Percentiles rank a stretch among this genome's conserved stretches.
These are phyloP conservation scores for Penicillium sp. DNA, from an alignment of 2,329 filamentous ascomycete species.

Conservation along the genomic window DNA sequence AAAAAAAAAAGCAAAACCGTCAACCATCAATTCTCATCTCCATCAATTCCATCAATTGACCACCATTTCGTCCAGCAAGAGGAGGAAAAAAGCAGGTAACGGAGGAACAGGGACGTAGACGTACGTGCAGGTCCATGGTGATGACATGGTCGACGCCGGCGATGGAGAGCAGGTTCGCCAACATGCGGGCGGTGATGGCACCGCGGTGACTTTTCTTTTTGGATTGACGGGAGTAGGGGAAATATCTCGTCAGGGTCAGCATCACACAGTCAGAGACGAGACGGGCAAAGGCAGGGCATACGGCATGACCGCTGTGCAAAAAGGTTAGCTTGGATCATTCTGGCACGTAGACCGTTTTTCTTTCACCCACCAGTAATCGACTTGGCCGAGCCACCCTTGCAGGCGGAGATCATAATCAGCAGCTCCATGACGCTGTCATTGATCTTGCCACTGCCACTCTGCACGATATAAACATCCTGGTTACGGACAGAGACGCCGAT, in stretches of 20 bases:
- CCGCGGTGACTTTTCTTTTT: slow-evolving; percentile 99
- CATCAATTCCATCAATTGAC: not conserved
- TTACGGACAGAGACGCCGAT: slow-evolving; percentile 79
- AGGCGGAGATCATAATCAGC: slow-evolving; percentile 98
- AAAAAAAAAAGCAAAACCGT: slow-evolving; percentile 11
- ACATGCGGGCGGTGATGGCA: slow-evolving; percentile 94
- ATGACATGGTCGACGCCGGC: slow-evolving; percentile 97
- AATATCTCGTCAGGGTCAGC: slow-evolving; percentile 65
- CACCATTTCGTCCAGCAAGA: not conserved
- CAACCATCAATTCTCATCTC: slow-evolving; percentile 25
- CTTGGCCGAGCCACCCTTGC: slow-evolving; percentile 95
- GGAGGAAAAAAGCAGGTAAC: not conserved
- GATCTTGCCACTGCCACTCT: slow-evolving; percentile 93
- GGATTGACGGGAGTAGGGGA: slow-evolving; percentile 98
- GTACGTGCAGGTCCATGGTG: slow-evolving; percentile 88
- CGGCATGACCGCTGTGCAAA: slow-evolving; percentile 50
- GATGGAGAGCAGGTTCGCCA: slow-evolving; percentile 90
- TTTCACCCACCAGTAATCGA: slow-evolving; percentile 81
- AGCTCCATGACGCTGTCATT: slow-evolving; percentile 99
- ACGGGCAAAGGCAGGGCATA: slow-evolving; percentile 39
- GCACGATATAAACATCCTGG: slow-evolving; percentile 98
- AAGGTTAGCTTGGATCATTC: slow-evolving; percentile 19
- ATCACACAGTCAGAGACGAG: slow-evolving; percentile 34
- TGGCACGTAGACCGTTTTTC: not conserved
- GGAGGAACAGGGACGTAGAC: slow-evolving; percentile 27